Evolutionary conservation across 139 green algal species (phyloP).

Genomic region (Chlorella sorokiniana): DNA sequence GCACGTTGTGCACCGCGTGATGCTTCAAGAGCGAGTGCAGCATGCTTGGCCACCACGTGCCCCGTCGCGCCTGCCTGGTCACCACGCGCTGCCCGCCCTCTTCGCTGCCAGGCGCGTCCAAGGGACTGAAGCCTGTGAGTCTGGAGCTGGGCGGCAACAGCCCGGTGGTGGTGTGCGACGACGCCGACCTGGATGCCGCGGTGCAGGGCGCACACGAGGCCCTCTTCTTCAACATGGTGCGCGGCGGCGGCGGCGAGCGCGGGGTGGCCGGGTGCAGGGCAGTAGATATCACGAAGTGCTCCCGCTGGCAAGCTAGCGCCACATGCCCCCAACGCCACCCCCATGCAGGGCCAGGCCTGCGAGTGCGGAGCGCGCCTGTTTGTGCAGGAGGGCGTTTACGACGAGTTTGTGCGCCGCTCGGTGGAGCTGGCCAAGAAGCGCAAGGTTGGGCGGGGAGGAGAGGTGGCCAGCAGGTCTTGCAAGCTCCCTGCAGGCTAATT

Average conservation of each 20-base stretch:
- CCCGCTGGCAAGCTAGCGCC: not conserved
- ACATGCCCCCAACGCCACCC: not conserved
- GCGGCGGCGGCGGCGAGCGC: not conserved
- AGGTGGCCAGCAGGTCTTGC: not conserved
- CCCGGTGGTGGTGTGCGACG: constrained; percentile 60
- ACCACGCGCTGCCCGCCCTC: constrained; percentile 56
- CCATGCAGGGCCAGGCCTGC: constrained; percentile 31
- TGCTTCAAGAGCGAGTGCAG: not conserved
- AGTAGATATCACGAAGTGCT: no score
- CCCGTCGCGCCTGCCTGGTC: no score
- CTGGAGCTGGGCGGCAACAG: constrained; percentile 83
- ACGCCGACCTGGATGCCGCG: constrained; percentile 25
- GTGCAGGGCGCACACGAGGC: constrained; percentile 8
- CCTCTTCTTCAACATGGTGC: constrained; percentile 36
- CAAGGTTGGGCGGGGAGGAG: constrained; percentile 52
- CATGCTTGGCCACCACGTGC: not conserved
- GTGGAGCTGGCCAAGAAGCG: constrained; percentile 47
- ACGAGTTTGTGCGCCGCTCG: constrained; percentile 25
- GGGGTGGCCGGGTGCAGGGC: not conserved
- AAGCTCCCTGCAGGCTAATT: no score
- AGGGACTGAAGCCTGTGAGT: constrained; percentile 38
- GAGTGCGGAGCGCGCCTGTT: constrained; percentile 35
- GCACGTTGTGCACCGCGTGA: not conserved
- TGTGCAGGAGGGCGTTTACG: constrained; percentile 34
- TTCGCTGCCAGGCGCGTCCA: constrained; percentile 6